Percentiles rank a stretch among this genome's conserved stretches.
Evolutionary conservation across 1,139 yeast species (phyloP).

Genomic region (Suhomyces bribrorum): DNA sequence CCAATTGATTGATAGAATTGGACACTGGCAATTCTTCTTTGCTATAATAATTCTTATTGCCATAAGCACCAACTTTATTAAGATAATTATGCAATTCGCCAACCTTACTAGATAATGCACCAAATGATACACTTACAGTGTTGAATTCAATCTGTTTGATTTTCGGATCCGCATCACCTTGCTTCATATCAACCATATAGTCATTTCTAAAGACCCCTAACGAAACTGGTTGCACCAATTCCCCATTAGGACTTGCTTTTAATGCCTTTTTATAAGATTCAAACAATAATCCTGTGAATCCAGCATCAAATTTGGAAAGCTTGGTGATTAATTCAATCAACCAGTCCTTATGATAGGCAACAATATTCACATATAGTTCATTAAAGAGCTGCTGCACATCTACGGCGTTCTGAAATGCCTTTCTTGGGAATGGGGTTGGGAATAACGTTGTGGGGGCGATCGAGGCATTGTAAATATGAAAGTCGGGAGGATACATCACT

Average conservation of each 20-base stretch:
- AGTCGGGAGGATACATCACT: constrained; percentile 70
- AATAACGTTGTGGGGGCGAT: constrained; percentile 85
- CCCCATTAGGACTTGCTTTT: constrained; percentile 44
- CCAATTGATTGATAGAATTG: constrained; percentile 58
- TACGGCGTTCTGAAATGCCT: constrained; percentile 65
- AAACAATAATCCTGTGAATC: constrained; percentile 80
- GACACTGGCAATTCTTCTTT: constrained; percentile 64
- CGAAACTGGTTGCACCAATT: constrained; percentile 59
- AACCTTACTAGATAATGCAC: constrained; percentile 81
- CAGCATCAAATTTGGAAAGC: constrained; percentile 61
- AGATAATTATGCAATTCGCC: constrained; percentile 72
- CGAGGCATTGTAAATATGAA: constrained; percentile 46
- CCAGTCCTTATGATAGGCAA: constrained; percentile 58
- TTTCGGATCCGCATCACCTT: constrained; percentile 30
- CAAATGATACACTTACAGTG: constrained; percentile 94
- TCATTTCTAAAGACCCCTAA: constrained; percentile 90
- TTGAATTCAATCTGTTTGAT: constrained; percentile 96
- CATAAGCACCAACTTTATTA: constrained; percentile 58
- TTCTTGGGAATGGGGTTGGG: constrained; percentile 84
- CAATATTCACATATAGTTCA: constrained; percentile 68
- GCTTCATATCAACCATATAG: constrained; percentile 65
- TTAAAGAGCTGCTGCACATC: constrained; percentile 72
- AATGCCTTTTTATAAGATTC: constrained; percentile 54
- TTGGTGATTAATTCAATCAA: constrained; percentile 55
- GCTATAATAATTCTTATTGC: constrained; percentile 37